A percentile compares a stretch with the other conserved stretches of the same genome.
phyloP scores from a whole-genome alignment of 2,329 filamentous ascomycete species.

The Endocalyx cinctus region DNA sequence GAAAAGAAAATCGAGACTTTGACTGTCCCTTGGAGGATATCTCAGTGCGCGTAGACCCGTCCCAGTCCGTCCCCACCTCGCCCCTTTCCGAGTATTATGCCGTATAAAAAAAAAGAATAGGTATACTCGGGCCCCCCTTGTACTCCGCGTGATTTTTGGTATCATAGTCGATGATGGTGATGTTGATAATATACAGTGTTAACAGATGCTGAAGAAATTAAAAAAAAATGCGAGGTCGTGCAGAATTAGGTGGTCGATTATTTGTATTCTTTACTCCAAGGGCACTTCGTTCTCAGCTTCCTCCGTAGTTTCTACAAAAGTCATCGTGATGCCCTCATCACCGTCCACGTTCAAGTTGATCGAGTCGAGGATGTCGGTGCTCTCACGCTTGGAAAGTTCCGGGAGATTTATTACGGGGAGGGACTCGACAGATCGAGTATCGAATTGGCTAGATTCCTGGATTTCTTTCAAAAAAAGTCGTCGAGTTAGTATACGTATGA shows the following conservation, averaged over 20 bases:
- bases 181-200: background rate
- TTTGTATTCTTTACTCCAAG: too few species aligned
- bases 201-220: background rate
- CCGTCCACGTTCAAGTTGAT: slow-evolving; percentile 42
- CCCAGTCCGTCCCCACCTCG: background rate
- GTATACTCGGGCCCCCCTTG: too few species aligned
- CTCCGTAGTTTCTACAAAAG: slow-evolving; percentile 38
- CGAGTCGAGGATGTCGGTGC: slow-evolving; percentile 30
- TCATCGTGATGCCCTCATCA: slow-evolving; percentile 41
- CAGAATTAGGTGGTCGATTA: background rate
- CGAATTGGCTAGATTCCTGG: slow-evolving; percentile 20
- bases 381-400: slow-evolving; percentile 19
- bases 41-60: too few species aligned
- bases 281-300: slow-evolving; percentile 23
- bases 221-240: background rate
- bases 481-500: slow-evolving; percentile 16
- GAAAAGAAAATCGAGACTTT: too few species aligned
- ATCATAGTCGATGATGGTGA: background rate
- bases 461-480: slow-evolving; percentile 19
- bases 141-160: too few species aligned
- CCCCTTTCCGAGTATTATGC: background rate
- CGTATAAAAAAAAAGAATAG: slow-evolving; percentile 1
- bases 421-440: slow-evolving; percentile 19
- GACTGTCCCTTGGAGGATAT: too few species aligned
- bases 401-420: slow-evolving; percentile 16